Conservation (phyloP, 129 eudicot species). For the Arctium minus region DNA sequence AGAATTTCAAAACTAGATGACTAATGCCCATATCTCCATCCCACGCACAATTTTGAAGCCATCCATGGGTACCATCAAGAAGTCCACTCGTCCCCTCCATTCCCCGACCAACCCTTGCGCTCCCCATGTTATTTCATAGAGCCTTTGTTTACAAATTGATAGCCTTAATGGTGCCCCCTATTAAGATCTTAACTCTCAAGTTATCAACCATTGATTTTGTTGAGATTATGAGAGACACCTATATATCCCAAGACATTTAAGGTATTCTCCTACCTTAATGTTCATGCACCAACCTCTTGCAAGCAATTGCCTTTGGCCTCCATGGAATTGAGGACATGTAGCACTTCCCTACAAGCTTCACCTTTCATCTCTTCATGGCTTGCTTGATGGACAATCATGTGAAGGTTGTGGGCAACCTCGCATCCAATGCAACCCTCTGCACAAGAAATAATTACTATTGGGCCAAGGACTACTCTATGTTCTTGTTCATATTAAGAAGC, state of each 20-base stretch:
- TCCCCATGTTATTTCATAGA: not conserved
- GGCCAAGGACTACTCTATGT: not conserved
- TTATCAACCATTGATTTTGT: not conserved
- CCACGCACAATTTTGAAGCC: not conserved
- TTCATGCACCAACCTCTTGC: not conserved
- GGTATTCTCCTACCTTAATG: not conserved
- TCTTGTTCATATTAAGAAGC: not conserved
- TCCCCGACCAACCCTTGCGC: not conserved
- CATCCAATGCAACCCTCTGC: not conserved
- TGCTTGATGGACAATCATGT: not conserved
- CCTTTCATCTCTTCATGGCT: not conserved
- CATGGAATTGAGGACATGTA: not conserved
- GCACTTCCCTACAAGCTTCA: not conserved
- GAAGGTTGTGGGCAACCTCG: not conserved
- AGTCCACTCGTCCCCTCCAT: not conserved
- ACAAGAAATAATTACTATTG: too few relatives aligned
- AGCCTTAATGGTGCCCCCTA: not conserved
- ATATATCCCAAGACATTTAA: not conserved
- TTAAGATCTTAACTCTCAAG: not conserved
- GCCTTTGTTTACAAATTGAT: not conserved
- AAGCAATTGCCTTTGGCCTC: not conserved
- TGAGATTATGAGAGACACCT: not conserved
- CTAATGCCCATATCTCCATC: not conserved
- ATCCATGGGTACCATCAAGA: not conserved
- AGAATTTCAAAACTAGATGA: too few relatives aligned